Percentiles rank a stretch among this genome's conserved stretches.
Evolutionary conservation across 441 rosid species (phyloP).

Genomic region (Arabidopsis lyrata): DNA sequence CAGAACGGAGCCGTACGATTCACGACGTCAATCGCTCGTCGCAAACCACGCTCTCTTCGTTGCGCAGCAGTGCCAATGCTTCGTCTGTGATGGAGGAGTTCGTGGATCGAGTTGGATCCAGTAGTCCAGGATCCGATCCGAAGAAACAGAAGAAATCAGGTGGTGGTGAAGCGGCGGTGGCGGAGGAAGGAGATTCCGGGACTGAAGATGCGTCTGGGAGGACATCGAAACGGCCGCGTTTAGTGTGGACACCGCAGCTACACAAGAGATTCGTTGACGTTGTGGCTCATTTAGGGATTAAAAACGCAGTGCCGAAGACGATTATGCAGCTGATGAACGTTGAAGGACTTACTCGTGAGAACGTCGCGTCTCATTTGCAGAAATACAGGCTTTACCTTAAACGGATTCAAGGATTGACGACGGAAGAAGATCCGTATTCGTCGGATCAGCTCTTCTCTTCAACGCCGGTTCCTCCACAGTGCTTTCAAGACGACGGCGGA

Average conservation of each 20-base stretch:
- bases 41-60: slow-evolving; percentile 59
- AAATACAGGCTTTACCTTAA: slow-evolving; percentile 90
- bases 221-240: slow-evolving; percentile 73
- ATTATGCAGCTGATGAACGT: slow-evolving; percentile 99
- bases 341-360: slow-evolving; percentile 90
- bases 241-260: slow-evolving; percentile 98
- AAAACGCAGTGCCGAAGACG: slow-evolving; percentile 96
- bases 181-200: slow-evolving; percentile 49
- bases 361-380: slow-evolving; percentile 96
- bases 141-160: slow-evolving; percentile 65
- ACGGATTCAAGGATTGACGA: slow-evolving; percentile 81
- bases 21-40: slow-evolving; percentile 76
- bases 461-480: slow-evolving; percentile 67
- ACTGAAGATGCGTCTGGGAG: slow-evolving; percentile 57
- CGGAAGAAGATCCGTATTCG: slow-evolving; percentile 68
- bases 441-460: slow-evolving; percentile 85
- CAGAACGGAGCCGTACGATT: slow-evolving; percentile 61
- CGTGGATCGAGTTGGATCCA: slow-evolving; percentile 55
- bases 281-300: slow-evolving; percentile 83
- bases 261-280: slow-evolving; percentile 98
- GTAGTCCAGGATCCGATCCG: slow-evolving; percentile 56
- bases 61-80: slow-evolving; percentile 41
- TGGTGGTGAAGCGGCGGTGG: slow-evolving; percentile 23
- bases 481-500: slow-evolving; percentile 60
- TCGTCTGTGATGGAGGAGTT: slow-evolving; percentile 48